Evolutionary conservation across 331 rosid species (phyloP).

Genomic region (Acacia concinna): DNA sequence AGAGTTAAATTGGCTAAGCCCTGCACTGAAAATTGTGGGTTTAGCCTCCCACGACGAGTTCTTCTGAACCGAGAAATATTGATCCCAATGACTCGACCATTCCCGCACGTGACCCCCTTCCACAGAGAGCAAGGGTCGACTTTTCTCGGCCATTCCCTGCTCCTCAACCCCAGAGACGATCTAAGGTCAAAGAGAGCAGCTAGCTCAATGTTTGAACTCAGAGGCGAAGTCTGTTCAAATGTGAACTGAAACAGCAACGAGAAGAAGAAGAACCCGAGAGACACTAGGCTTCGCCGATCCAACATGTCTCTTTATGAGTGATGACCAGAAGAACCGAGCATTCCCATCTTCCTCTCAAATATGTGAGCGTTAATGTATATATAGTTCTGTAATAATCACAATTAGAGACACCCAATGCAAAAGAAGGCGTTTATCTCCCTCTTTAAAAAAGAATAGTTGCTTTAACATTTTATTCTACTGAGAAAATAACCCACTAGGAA

Average conservation of each 20-base stretch:
- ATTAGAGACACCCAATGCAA: conserved; percentile 1
- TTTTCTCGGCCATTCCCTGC: conserved; percentile 74
- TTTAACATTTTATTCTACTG: neutral
- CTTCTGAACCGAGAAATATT: conserved; percentile 64
- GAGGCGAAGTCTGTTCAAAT: conserved; percentile 16
- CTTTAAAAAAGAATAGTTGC: neutral
- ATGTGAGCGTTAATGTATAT: neutral
- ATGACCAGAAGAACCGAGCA: neutral
- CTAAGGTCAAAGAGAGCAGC: conserved; percentile 50
- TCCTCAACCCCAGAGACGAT: conserved; percentile 71
- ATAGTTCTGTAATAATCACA: conserved; percentile 7
- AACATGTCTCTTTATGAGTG: conserved; percentile 14
- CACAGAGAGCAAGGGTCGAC: conserved; percentile 66
- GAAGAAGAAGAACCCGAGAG: neutral
- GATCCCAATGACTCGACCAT: conserved; percentile 55
- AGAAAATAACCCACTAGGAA: neutral
- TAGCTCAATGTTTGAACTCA: neutral
- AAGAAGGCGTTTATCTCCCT: neutral
- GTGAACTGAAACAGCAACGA: conserved; percentile 20
- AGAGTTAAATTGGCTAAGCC: conserved; percentile 57
- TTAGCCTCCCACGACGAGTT: conserved; percentile 44
- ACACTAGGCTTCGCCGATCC: conserved; percentile 19
- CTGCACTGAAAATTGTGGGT: conserved; percentile 54
- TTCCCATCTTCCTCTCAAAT: conserved; percentile 9
- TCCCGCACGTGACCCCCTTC: conserved; percentile 64